These are phyloP conservation scores for Phialophora tarda DNA, from an alignment of 2,329 filamentous ascomycete genomes.

Conservation along the genomic window DNA sequence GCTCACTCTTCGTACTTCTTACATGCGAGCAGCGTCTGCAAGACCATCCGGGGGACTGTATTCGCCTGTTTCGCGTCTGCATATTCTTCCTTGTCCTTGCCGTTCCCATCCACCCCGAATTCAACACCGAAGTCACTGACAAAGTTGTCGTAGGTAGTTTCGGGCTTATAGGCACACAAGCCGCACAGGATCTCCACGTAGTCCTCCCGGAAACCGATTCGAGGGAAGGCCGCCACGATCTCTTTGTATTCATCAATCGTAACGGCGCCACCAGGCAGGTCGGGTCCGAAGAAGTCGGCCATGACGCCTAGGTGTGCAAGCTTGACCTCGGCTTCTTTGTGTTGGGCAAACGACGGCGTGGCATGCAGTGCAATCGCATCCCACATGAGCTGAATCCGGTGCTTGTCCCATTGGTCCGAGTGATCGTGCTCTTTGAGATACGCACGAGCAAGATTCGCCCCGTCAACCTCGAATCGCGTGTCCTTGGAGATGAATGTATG, in stretches of 20 bases:
- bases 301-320: slow-evolving; percentile 31
- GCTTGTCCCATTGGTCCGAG: slow-evolving; percentile 47
- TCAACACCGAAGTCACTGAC: slow-evolving; percentile 44
- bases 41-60: slow-evolving; percentile 1
- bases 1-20: slow-evolving; percentile 20
- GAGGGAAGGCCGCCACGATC: slow-evolving; percentile 44
- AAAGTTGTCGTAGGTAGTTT: slow-evolving; percentile 46
- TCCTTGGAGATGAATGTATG: slow-evolving; percentile 49
- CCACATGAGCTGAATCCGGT: slow-evolving; percentile 55
- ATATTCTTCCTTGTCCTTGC: slow-evolving; percentile 27
- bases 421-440: slow-evolving; percentile 40
- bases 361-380: slow-evolving; percentile 54
- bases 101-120: slow-evolving; percentile 30
- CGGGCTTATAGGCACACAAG: slow-evolving; percentile 46
- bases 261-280: slow-evolving; percentile 32
- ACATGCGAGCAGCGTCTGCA: slow-evolving; percentile 20
- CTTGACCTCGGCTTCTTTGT: slow-evolving; percentile 37
- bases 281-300: slow-evolving; percentile 36
- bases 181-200: slow-evolving; percentile 44
- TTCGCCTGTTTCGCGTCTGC: slow-evolving; percentile 10
- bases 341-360: slow-evolving; percentile 37
- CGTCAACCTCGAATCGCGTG: slow-evolving; percentile 59
- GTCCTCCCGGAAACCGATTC: slow-evolving; percentile 44
- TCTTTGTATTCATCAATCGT: slow-evolving; percentile 45
- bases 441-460: slow-evolving; percentile 52